Percentiles rank a stretch among this genome's conserved stretches.
These are phyloP conservation scores for Monosporascus sp. DNA, from an alignment of 2,329 filamentous ascomycete species.

Conservation along the genomic window DNA sequence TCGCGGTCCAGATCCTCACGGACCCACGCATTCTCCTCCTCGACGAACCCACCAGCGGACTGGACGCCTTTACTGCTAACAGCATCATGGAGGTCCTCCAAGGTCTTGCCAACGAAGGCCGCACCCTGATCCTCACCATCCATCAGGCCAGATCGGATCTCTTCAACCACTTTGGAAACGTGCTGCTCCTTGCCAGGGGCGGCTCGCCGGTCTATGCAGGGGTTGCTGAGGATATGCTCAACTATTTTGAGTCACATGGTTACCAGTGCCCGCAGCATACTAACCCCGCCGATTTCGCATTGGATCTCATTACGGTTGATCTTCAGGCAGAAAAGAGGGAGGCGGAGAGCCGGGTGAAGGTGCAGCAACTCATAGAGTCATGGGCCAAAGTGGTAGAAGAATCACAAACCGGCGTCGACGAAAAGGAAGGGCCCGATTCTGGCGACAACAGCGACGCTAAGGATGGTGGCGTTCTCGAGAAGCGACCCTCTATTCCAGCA, in stretches of 20 bases:
- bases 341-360: constrained; percentile 56
- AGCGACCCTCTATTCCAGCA: constrained; percentile 9
- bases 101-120: constrained; percentile 66
- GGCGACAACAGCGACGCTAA: constrained; percentile 1
- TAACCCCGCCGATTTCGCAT: constrained; percentile 73
- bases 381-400: constrained; percentile 39
- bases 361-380: constrained; percentile 53
- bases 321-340: constrained; percentile 62
- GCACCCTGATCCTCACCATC: constrained; percentile 71
- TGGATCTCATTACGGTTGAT: constrained; percentile 73
- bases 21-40: constrained; percentile 69
- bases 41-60: constrained; percentile 71
- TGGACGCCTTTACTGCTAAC: constrained; percentile 73
- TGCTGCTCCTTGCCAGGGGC: constrained; percentile 66
- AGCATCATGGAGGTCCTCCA: constrained; percentile 72
- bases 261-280: constrained; percentile 63
- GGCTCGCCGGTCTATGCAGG: constrained; percentile 67
- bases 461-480: constrained; percentile 10
- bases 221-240: constrained; percentile 56
- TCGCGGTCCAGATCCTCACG: constrained; percentile 72
- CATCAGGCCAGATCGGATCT: constrained; percentile 72
- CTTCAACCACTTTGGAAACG: constrained; percentile 66
- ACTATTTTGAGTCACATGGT: constrained; percentile 57
- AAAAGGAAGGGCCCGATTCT: constrained; percentile 20
- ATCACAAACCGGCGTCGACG: constrained; percentile 19